Base-by-base conservation (phyloP, 2,329 filamentous ascomycete species). In the Pseudogymnoascus verrucosus region DNA sequence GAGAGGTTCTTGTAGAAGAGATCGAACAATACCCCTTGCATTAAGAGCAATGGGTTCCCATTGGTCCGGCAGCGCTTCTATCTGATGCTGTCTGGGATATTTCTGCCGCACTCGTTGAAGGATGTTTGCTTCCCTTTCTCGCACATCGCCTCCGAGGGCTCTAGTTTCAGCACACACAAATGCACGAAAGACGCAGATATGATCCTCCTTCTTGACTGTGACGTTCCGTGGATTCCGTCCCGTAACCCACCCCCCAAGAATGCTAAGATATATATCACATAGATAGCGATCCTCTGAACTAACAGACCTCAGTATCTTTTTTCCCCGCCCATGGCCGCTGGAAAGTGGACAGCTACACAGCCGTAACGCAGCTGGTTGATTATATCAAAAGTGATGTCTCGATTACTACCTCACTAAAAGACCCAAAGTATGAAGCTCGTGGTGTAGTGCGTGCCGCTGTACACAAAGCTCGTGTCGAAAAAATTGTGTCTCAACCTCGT, bases 1-100 rank as follows among this genome's bases (percentile, higher is more conserved):
- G 91, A 67, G 91, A 96, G 74, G 85, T 91, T 0, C 90, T 96
- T 85, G 90, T 95, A 73, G 87, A 93, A 70, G 91, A 96, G 44
- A 87, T 96, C 44, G 79, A 85, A 68, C 88, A 88, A 0, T 92
- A 91, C 71, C 74, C 79, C 1, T 76, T 96, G 4, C 79, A 88
- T 16, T 89, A 90, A 72, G 78, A 79, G 12, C 81, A 85, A 64
- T 96, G 91, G 91, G 47, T 54, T 19, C 6, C 47, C 7, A 31
- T 54, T 54, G 47, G 47, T 8, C 26, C 47, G 8, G 47, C 47
- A 14, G 47, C 47, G 23, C 70, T 76, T 11, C 69, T 73, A 2
- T 62, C 69, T 8, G 74, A 78, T 62, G 80, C 75, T 1, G 74
- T 82, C 42, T 72, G 76, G 31, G 64, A 75, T 23, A 78, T 84